A percentile compares a stretch with the other conserved stretches of the same genome.
phyloP scores from a whole-genome alignment of 73 alveolate species.

The Uronychia setigera region DNA sequence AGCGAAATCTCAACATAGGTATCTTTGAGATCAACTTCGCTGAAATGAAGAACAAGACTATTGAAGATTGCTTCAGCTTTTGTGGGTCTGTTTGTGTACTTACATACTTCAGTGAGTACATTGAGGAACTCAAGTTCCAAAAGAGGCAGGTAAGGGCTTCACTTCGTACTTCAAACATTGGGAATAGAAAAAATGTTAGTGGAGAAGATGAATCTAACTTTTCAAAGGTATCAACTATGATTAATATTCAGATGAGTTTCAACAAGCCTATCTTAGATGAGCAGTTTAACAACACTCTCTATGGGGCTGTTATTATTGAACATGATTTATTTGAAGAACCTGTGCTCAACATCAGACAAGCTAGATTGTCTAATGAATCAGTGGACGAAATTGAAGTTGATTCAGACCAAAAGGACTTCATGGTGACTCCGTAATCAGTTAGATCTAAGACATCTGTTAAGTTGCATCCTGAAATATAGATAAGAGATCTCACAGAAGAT shows the following conservation, averaged over 20 bases:
- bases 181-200: not conserved
- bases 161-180: not conserved
- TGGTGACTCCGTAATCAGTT: not conserved
- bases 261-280: not conserved
- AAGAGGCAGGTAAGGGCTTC: not conserved
- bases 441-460: not conserved
- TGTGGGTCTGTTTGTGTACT: not conserved
- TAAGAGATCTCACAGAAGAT: not conserved
- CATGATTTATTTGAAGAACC: not conserved
- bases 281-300: not conserved
- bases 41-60: not conserved
- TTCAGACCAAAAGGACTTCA: too few species aligned
- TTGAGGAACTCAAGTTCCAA: not conserved
- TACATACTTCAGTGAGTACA: not conserved
- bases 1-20: not conserved
- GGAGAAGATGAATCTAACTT: not conserved
- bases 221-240: not conserved
- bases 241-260: not conserved
- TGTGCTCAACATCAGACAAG: not conserved
- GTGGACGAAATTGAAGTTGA: too few species aligned
- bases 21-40: not conserved
- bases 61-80: not conserved
- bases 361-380: not conserved
- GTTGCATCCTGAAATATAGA: not conserved
- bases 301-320: not conserved